phyloP scores from a whole-genome alignment of 345 rosid species.

The Eucalyptus curtisii region DNA sequence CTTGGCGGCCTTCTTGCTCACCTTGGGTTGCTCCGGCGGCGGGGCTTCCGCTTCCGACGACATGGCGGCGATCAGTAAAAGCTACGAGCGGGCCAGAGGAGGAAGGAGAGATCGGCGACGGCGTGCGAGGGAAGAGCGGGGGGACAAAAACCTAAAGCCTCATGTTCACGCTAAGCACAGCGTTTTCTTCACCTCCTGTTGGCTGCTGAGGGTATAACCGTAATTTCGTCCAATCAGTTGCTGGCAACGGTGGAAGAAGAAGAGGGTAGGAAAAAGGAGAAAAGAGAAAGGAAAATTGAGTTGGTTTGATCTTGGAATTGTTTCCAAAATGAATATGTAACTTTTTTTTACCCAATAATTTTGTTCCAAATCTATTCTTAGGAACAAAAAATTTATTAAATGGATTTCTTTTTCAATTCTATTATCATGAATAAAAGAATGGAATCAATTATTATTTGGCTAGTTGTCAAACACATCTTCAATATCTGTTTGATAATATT shows the following conservation, averaged over 20 bases:
- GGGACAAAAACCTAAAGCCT: not conserved
- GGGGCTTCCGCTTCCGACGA: not conserved
- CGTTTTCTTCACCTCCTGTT: not conserved
- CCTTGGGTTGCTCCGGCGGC: not conserved
- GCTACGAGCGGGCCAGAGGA: not conserved
- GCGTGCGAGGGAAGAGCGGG: not conserved
- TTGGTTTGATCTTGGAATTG: rapidly evolving
- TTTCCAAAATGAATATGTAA: rapidly evolving
- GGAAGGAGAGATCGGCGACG: not conserved
- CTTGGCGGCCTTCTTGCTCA: conserved; percentile 80
- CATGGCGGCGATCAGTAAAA: not conserved
- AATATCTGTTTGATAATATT: too few relatives aligned
- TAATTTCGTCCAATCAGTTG: rapidly evolving
- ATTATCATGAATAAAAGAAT: rapidly evolving
- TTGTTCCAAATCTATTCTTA: rapidly evolving
- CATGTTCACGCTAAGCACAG: not conserved
- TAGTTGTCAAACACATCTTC: rapidly evolving
- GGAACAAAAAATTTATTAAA: too few relatives aligned
- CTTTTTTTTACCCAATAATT: too few relatives aligned
- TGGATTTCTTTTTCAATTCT: rapidly evolving
- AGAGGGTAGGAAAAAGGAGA: too few relatives aligned
- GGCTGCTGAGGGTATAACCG: not conserved
- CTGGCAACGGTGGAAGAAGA: rapidly evolving
- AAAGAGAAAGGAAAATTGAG: too few relatives aligned
- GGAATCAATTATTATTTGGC: too few relatives aligned